A percentile compares a stretch with the other conserved stretches of the same genome.
Conservation (phyloP, 345 rosid genomes). For the Pugionium cornutum region DNA sequence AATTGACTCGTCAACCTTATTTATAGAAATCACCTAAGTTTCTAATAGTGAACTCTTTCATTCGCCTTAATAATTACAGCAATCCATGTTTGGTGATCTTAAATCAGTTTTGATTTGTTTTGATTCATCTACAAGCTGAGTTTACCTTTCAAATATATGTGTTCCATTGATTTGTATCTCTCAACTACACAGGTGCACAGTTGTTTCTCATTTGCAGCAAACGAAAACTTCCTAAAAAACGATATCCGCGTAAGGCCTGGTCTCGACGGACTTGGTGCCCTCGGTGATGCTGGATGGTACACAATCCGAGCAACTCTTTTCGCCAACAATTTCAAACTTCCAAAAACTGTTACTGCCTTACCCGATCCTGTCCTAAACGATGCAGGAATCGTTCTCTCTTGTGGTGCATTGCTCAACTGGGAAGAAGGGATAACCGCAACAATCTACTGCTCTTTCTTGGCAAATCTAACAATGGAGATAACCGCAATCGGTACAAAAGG, state of each 20-base stretch:
- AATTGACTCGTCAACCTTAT: no score
- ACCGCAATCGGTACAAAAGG: constrained; percentile 72
- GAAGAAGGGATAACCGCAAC: constrained; percentile 63
- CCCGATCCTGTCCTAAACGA: constrained; percentile 55
- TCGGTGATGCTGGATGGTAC: constrained; percentile 96
- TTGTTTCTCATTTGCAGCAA: constrained; percentile 58
- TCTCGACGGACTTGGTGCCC: constrained; percentile 80
- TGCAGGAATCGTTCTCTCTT: constrained; percentile 62
- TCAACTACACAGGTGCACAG: constrained; percentile 51
- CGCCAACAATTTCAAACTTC: constrained; percentile 63
- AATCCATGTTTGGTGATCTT: no score
- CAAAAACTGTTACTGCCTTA: constrained; percentile 56
- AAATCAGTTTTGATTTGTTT: no score
- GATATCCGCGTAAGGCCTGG: constrained; percentile 84
- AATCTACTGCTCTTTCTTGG: constrained; percentile 71
- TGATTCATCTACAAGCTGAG: no score
- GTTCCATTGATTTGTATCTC: background rate
- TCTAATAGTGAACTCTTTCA: no score
- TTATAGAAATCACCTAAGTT: no score
- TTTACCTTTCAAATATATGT: no score
- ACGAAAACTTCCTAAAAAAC: constrained; percentile 53
- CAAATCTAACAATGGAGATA: constrained; percentile 70
- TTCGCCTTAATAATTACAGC: no score
- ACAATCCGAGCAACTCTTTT: constrained; percentile 58
- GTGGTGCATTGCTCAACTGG: constrained; percentile 74